phyloP scores from a whole-genome alignment of 306 rosid genomes.

The Cicer arietinum region DNA sequence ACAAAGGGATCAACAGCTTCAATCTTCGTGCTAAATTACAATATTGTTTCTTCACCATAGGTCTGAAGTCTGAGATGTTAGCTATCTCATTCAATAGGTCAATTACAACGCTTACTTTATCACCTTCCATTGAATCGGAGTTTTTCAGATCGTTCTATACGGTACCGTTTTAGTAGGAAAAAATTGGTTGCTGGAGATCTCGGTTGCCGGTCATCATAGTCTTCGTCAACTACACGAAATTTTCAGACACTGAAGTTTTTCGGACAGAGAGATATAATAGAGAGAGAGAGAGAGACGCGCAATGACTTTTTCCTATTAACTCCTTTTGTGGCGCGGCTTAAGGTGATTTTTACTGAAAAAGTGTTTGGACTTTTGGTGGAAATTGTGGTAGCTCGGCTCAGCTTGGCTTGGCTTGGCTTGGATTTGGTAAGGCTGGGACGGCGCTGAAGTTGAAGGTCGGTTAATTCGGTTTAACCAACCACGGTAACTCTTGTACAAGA shows the following conservation, averaged over 20 bases:
- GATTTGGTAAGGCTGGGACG: background rate
- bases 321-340: slow-evolving; percentile 49
- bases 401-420: slow-evolving; percentile 34
- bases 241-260: slow-evolving; percentile 17
- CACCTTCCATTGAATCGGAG: slow-evolving; percentile 64
- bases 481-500: background rate
- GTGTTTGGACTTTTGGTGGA: slow-evolving; percentile 17
- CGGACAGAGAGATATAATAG: background rate
- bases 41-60: slow-evolving; percentile 83
- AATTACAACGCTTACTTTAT: slow-evolving; percentile 58
- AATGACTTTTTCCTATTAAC: slow-evolving; percentile 7
- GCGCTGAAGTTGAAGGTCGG: slow-evolving; percentile 15
- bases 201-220: slow-evolving; percentile 41
- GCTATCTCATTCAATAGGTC: slow-evolving; percentile 72
- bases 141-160: slow-evolving; percentile 42
- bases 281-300: slow-evolving; percentile 38
- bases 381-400: background rate
- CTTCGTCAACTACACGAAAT: slow-evolving; percentile 36
- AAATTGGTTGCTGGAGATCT: slow-evolving; percentile 37
- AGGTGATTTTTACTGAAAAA: slow-evolving; percentile 41
- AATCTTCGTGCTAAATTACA: slow-evolving; percentile 86
- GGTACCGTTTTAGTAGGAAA: slow-evolving; percentile 38
- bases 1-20: slow-evolving; percentile 88
- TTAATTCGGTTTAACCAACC: slow-evolving; percentile 45
- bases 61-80: slow-evolving; percentile 79